Evolutionary conservation across 2,329 filamentous ascomycete species (phyloP), one percentile per base, ranked within the genome.

Genomic region (Colletotrichum costaricense): DNA sequence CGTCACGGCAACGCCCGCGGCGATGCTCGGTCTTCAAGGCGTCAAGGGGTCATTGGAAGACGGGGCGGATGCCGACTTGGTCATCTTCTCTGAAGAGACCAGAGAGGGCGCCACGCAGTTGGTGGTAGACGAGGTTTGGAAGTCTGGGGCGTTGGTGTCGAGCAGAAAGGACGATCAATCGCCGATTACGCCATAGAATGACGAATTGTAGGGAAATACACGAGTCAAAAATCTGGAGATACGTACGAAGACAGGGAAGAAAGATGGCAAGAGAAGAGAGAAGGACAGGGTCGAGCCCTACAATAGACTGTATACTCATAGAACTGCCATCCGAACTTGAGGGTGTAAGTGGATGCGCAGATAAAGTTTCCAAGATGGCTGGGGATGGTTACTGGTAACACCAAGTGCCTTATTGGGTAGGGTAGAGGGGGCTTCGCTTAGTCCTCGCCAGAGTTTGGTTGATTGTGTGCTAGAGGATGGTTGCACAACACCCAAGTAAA

Each of bases 41-140:
- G 81, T 88, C 63, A 97, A 97, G 82, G 94, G 94, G 0, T 87
- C 85, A 16, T 82, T 93, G 66, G 85, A 88, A 4, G 84, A 87
- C n/a, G 91, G 89, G 5, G 90, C 90, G 22, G 91, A 93, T 80
- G 92, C 91, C 7, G 92, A 93, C 81, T 80, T 96, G 62, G 89
- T 95, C 46, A 88, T 96, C 22, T 82, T 96, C 46, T 90, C 89
- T 5, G 88, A 93, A 70, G 83, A 86, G 16, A 80, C 83, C 26
- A 82, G 79, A 59, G 82, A 83, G 55, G 87, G 86, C 12, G 79
- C 77, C 52, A 85, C 82, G 74, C 87, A 86, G 71, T 83, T 96
- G 54, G 84, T 88, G 12, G 86, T 95, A n/a, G 92, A 94, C 73
- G 89, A 94, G 82, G 93, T 95, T 24, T 95, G 93, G 93, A 95